Conservation (phyloP, 768 basidiomycete species). For the Gloeophyllum trabeum region DNA sequence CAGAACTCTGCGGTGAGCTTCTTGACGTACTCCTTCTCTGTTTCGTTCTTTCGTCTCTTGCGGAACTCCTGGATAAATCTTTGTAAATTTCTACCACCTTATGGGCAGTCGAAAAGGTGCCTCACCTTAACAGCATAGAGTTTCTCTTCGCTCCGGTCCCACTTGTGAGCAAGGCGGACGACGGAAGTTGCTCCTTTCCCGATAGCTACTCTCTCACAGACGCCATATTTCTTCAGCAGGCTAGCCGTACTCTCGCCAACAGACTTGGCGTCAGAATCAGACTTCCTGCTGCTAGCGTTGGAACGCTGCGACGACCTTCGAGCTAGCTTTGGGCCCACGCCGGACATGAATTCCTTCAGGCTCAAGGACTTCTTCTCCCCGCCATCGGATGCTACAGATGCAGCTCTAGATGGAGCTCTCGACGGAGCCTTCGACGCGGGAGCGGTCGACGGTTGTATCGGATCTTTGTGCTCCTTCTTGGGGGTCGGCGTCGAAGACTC, state of each 20-base stretch:
- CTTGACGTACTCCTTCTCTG: slow-evolving; percentile 99
- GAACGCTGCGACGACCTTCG: slow-evolving; percentile 66
- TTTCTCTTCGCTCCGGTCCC: slow-evolving; percentile 95
- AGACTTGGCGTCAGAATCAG: slow-evolving; percentile 49
- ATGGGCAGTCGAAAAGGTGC: slow-evolving; percentile 4
- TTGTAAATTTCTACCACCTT: neutral
- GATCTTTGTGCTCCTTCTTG: slow-evolving; percentile 4
- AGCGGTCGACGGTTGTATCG: too few species aligned
- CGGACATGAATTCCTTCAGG: slow-evolving; percentile 73
- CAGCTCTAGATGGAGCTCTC: slow-evolving; percentile 18
- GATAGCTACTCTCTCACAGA: slow-evolving; percentile 94
- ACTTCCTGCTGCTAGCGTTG: slow-evolving; percentile 48
- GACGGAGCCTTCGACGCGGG: slow-evolving; percentile 2
- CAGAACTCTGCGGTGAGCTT: slow-evolving; percentile 99
- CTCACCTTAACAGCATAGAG: slow-evolving; percentile 94
- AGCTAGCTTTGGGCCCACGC: slow-evolving; percentile 60
- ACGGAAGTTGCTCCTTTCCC: slow-evolving; percentile 98
- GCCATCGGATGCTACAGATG: slow-evolving; percentile 34
- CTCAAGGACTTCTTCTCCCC: slow-evolving; percentile 63
- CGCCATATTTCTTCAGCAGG: slow-evolving; percentile 85
- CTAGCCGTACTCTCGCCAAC: slow-evolving; percentile 44
- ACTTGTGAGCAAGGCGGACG: slow-evolving; percentile 94
- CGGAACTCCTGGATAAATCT: slow-evolving; percentile 75
- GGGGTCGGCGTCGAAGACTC: neutral
- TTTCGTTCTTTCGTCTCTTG: slow-evolving; percentile 94